Evolutionary conservation across 192 early-diverging fungal genomes (phyloP).

Genomic region (Backusella circina): DNA sequence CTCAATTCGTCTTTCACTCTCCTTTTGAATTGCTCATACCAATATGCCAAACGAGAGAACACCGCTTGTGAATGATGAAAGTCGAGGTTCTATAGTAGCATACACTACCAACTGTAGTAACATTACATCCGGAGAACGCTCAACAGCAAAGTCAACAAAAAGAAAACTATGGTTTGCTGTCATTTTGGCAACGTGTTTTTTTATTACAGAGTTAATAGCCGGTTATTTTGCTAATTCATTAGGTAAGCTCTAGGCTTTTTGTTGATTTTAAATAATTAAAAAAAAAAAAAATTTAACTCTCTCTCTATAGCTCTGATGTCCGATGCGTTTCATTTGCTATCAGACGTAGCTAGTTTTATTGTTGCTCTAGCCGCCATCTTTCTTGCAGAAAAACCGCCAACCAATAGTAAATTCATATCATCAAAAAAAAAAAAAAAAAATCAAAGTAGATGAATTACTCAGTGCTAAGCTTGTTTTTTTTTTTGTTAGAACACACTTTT

Average conservation of each 20-base stretch:
- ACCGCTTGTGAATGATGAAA: not conserved
- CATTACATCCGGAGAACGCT: not conserved
- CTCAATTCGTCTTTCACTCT: not conserved
- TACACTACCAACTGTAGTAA: conserved; percentile 14
- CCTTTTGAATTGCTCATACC: not conserved
- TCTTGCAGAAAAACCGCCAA: conserved; percentile 58
- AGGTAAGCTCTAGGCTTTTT: conserved; percentile 27
- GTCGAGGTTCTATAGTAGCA: not conserved
- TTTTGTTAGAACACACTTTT: conserved; percentile 52
- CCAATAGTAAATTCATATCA: conserved; percentile 38
- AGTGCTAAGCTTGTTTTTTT: not conserved
- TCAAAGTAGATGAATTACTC: not conserved
- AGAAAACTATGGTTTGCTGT: conserved; percentile 52
- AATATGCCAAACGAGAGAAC: not conserved
- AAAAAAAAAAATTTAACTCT: not conserved
- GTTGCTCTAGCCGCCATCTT: conserved; percentile 67
- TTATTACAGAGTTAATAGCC: conserved; percentile 61
- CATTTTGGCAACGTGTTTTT: conserved; percentile 56
- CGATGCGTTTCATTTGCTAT: conserved; percentile 75
- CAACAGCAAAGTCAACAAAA: conserved; percentile 21
- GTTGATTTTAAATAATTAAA: not conserved
- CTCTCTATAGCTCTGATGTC: conserved; percentile 61
- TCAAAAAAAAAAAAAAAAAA: not conserved
- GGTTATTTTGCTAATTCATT: conserved; percentile 50
- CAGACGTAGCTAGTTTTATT: conserved; percentile 69